Base-by-base conservation (phyloP, 2,329 filamentous ascomycete species). In the Cylindrodendrum hubeiense region DNA sequence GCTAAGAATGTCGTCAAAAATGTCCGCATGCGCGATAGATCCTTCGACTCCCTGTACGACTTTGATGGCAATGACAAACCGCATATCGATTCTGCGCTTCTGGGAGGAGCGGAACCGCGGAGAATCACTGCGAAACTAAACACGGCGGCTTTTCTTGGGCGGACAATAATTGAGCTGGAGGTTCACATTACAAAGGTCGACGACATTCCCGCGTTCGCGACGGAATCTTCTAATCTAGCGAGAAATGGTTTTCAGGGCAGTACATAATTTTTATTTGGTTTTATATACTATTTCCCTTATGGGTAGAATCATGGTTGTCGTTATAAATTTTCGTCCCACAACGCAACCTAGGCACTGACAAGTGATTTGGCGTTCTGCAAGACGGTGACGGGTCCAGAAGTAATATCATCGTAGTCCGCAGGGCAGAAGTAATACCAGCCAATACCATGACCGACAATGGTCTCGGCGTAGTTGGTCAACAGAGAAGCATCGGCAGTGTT, bases 341-440 rank as follows among this genome's bases (percentile, higher is more conserved):
- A 15, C 12, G n/a, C 3, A 21, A 4, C n/a, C 19, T 13, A 50
- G 21, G 21, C 39, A 47, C 46, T 41, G 6, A 30, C 54, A 4
- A 66, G 26, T 26, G 63, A 58, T 34, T 63, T 26, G 4, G 63
- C 59, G 28, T 58, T 62, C 59, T 63, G 58, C 10, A 53, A 41
- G 26, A 66, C 54, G 12, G 63, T 63, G 13, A 59, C 63, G 9
- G 63, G 63, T 1, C 24, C 10, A 15, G 43, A 21, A 3, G 22
- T 58, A 21, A 63, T 54, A n/a, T 66, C 53, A 12, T 57, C 46
- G 33, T 66, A 63, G n/a, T 54, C 59, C 3, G 47, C 59, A 19
- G 63, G 53, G 30, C 59, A 59, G 10, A 66, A 66, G 26, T 66
- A 63, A 24, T 55, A 46, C 50, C 51, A 65, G 15, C 62, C 62